Conservation (phyloP, 371 early-diverging fungal species). For the Chytridium lagenaria region DNA sequence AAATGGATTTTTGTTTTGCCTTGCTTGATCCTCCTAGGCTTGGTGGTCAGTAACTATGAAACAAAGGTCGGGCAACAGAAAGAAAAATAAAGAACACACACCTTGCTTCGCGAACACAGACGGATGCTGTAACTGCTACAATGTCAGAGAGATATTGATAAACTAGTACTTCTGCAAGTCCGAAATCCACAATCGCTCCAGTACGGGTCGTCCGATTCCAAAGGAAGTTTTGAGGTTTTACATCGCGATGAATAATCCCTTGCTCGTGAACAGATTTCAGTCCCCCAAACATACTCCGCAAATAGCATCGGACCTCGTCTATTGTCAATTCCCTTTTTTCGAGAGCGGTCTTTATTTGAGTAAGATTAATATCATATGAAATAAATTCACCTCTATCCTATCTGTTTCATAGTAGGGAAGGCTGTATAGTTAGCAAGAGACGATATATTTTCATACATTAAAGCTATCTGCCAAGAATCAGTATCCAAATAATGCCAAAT, state of each 20-base stretch:
- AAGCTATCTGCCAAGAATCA: constrained; percentile 24
- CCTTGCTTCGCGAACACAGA: background rate
- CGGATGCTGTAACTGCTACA: no score
- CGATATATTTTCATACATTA: no score
- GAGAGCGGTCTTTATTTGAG: constrained; percentile 54
- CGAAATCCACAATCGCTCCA: constrained; percentile 97
- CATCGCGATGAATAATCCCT: constrained; percentile 88
- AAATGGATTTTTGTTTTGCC: no score
- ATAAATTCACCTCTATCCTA: constrained; percentile 78
- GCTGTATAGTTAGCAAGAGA: constrained; percentile 29
- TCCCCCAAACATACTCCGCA: constrained; percentile 72
- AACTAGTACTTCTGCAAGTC: constrained; percentile 90
- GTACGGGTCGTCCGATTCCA: constrained; percentile 70
- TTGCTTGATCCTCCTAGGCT: no score
- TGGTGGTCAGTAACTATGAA: no score
- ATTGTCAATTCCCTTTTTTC: constrained; percentile 60
- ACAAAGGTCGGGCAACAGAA: no score
- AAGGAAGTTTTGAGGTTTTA: constrained; percentile 98
- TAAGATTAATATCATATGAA: constrained; percentile 10
- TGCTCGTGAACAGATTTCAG: constrained; percentile 70
- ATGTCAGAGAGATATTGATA: no score
- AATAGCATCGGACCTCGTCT: constrained; percentile 81
- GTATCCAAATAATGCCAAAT: no score
- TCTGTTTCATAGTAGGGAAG: constrained; percentile 88
- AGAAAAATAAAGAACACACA: background rate